Base-by-base conservation (phyloP, 495 filamentous ascomycete genomes). In the Lepraria neglecta region DNA sequence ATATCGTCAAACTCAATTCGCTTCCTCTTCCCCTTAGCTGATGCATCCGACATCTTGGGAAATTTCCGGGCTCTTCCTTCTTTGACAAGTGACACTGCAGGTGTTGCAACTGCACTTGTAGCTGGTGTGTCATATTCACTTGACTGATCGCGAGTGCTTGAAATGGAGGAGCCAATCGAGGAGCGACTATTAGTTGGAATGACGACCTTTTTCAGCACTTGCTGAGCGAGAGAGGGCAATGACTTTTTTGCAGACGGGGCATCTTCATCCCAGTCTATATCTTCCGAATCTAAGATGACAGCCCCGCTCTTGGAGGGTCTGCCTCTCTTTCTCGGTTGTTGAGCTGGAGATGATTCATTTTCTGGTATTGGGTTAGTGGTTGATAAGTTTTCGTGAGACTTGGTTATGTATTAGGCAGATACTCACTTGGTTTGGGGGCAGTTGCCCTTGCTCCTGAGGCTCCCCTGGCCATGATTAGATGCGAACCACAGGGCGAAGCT, bases 91-190 rank as follows among this genome's bases (percentile, higher is more conserved):
- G 74, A 71, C 59, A 74, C 77, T 9, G 64, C 73, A 47, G 87
- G 84, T 10, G 87, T 88, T 5, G 78, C 79, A 31, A 77, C 74
- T 62, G 82, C 78, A 69, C 89, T 94, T 14, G 90, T 96, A 24
- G 83, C 85, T 10, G 90, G 89, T 5, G 91, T 96, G 46, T 84
- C 84, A 66, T 82, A 85, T 31, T 82, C 85, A 55, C 78, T 84
- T 7, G 78, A 82, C 1, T 79, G 80, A 44, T 79, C 75, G 50
- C 66, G 45, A 31, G 56, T 72, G 76, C 51, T 67, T 11, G 60
- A 61, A 58, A 69, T 4, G 1, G 69, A 64, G 28, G 69, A 72
- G 6, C 70, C 75, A 21, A 69, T 27, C 4, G 77, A 73, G 33
- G 74, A 71, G 61, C 64, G 68, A 67, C 40, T 59, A 40, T 70